These are phyloP conservation scores for Stevia rebaudiana DNA, from an alignment of 140 eudicot species.

Conservation along the genomic window DNA sequence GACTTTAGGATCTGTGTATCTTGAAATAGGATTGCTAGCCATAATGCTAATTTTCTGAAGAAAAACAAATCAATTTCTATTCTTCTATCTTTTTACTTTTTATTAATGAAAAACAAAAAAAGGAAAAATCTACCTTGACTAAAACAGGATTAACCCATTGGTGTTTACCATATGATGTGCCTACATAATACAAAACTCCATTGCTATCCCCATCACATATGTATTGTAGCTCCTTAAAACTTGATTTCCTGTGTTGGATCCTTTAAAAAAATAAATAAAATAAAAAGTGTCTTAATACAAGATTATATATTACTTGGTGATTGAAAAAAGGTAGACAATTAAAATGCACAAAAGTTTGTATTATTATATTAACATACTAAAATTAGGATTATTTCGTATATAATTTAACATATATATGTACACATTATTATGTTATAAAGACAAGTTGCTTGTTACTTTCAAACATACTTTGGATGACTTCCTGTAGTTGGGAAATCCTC, in stretches of 20 bases:
- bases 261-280: slow-evolving; percentile 22
- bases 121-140: slow-evolving; percentile 49
- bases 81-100: neutral
- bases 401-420: neutral
- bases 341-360: neutral
- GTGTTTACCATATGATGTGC: slow-evolving; percentile 93
- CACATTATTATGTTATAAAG: neutral
- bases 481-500: slow-evolving; percentile 39
- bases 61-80: neutral
- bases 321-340: too few relatives aligned
- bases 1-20: slow-evolving; percentile 92
- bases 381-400: too few relatives aligned
- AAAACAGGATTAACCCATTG: slow-evolving; percentile 95
- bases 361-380: neutral
- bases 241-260: slow-evolving; percentile 81
- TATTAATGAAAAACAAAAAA: neutral
- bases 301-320: neutral
- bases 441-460: slow-evolving; percentile 4
- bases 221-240: slow-evolving; percentile 93
- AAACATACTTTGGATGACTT: slow-evolving; percentile 56
- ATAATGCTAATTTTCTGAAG: slow-evolving; percentile 66
- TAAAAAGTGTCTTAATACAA: neutral
- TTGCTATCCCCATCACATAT: slow-evolving; percentile 96
- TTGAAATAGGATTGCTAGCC: slow-evolving; percentile 89
- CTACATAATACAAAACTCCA: slow-evolving; percentile 74